phyloP scores from a whole-genome alignment of 1,284 basidiomycete species.

The Ustilago xerochloae region DNA sequence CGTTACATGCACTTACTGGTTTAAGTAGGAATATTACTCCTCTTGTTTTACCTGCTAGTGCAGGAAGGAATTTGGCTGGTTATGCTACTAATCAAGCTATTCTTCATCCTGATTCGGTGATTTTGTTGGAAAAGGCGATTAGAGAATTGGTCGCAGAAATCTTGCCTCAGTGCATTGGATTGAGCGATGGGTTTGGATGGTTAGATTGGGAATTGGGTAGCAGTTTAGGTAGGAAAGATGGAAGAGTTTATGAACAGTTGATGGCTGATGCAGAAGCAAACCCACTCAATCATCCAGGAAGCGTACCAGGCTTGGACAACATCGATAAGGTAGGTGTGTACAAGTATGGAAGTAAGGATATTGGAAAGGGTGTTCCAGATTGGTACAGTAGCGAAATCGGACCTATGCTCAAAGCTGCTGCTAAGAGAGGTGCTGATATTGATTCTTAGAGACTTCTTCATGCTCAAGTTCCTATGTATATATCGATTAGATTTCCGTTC shows the following conservation, averaged over 20 bases:
- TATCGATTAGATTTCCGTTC: background rate
- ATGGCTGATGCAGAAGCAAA: slow-evolving; percentile 77
- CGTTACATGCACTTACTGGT: slow-evolving; percentile 51
- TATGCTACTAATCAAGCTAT: slow-evolving; percentile 73
- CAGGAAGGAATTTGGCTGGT: slow-evolving; percentile 73
- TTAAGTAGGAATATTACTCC: slow-evolving; percentile 59
- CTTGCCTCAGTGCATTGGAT: slow-evolving; percentile 76
- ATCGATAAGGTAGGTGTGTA: slow-evolving; percentile 52
- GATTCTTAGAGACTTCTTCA: slow-evolving; percentile 21
- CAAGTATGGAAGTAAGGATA: slow-evolving; percentile 44
- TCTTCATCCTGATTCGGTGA: slow-evolving; percentile 70
- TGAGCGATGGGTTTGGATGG: slow-evolving; percentile 81
- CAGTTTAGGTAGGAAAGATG: slow-evolving; percentile 76
- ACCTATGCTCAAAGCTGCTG: slow-evolving; percentile 51
- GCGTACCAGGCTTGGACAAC: slow-evolving; percentile 15
- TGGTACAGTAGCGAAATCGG: slow-evolving; percentile 55
- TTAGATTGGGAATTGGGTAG: slow-evolving; percentile 78
- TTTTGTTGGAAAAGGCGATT: slow-evolving; percentile 74
- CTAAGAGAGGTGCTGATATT: slow-evolving; percentile 19
- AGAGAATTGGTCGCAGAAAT: slow-evolving; percentile 72
- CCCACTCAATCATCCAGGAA: slow-evolving; percentile 73
- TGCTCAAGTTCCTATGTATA: background rate
- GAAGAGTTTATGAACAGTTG: slow-evolving; percentile 77
- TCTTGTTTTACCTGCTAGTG: slow-evolving; percentile 74
- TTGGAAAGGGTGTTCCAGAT: slow-evolving; percentile 56